Evolutionary conservation across 2,329 filamentous ascomycete species (phyloP), one percentile per base, ranked within the genome.

Genomic region (Penicillium sp.): DNA sequence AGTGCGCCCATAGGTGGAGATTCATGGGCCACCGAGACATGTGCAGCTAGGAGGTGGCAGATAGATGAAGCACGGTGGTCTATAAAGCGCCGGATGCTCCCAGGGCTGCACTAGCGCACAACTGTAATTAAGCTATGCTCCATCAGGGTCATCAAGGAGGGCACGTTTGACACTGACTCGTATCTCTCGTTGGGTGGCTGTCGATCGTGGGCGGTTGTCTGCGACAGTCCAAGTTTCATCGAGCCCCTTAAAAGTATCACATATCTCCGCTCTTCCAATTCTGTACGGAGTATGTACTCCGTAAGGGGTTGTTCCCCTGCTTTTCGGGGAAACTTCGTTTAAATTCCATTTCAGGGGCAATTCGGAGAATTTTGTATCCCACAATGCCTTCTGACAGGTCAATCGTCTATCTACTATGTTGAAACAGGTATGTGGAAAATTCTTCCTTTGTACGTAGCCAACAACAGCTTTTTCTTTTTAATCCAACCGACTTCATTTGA

Each of bases 201-300:
- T 55, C 60, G 56, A 61, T 63, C 59, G 53, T 60, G 46, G 61
- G 64, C 60, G 60, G 62, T 57, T 65, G 57, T 61, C 60, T 69
- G 65, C 52, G 67, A 71, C 69, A 60, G 32, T 50, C 55, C 40
- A 49, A 53, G 69, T 71, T 71, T 71, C 69, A 71, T 55, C 50
- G 40, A 51, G 42, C 35, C 52, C 52, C 48, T 34, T 45, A 26
- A 40, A 32, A 10, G 35, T n/a, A 10, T 29, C 29, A 26, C 24
- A 46, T 40, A 58, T 46, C 57, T 56, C 61, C 57, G 52, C 49
- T 50, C 39, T 63, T 58, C 57, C 65, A 63, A 63, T 61, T 32
- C 29, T 29, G 29, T 10, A 29, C 24, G 24, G 24, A 26, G 24
- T 29, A 29, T 10, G 26, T 22, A 34, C 13, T 14, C 14, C 14